phyloP scores from a whole-genome alignment of 2,329 filamentous ascomycete species.

The Xenoacremonium recifei region DNA sequence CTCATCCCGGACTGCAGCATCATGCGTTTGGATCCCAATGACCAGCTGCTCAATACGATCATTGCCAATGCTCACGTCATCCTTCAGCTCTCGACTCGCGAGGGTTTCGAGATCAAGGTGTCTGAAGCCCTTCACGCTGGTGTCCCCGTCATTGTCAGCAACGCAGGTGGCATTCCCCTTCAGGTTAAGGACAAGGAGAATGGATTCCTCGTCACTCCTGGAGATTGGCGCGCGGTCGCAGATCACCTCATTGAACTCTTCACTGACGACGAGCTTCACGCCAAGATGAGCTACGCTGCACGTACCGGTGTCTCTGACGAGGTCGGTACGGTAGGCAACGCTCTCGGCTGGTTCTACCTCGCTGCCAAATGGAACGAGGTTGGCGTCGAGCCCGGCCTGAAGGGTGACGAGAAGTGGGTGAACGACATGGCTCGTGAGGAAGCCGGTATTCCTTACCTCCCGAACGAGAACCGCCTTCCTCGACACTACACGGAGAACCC shows the following conservation, averaged over 20 bases:
- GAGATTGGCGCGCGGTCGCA: slow-evolving; percentile 69
- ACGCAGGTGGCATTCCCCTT: slow-evolving; percentile 76
- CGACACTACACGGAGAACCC: slow-evolving; percentile 24
- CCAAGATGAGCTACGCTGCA: slow-evolving; percentile 65
- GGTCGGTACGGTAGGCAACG: slow-evolving; percentile 78
- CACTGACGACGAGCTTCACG: slow-evolving; percentile 62
- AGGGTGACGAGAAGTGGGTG: slow-evolving; percentile 51
- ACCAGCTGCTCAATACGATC: slow-evolving; percentile 76
- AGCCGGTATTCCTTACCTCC: slow-evolving; percentile 56
- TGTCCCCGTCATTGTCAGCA: slow-evolving; percentile 72
- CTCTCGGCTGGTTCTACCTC: slow-evolving; percentile 75
- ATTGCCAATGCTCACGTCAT: slow-evolving; percentile 71
- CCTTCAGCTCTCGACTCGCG: slow-evolving; percentile 76
- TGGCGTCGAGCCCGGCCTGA: slow-evolving; percentile 46
- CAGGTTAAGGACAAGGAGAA: slow-evolving; percentile 71
- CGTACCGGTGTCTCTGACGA: slow-evolving; percentile 71
- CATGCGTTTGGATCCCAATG: slow-evolving; percentile 74
- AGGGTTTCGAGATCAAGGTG: slow-evolving; percentile 86
- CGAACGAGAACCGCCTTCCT: slow-evolving; percentile 61
- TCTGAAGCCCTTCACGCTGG: slow-evolving; percentile 81
- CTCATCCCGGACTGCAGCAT: slow-evolving; percentile 67
- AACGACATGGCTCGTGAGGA: slow-evolving; percentile 46
- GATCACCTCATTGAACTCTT: slow-evolving; percentile 65
- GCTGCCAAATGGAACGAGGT: slow-evolving; percentile 62
- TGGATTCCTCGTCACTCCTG: slow-evolving; percentile 71